Evolutionary conservation across 169 alveolate genomes (phyloP), one percentile per base, ranked within the genome.

Genomic region (Ichthyophthirius multifiliis): DNA sequence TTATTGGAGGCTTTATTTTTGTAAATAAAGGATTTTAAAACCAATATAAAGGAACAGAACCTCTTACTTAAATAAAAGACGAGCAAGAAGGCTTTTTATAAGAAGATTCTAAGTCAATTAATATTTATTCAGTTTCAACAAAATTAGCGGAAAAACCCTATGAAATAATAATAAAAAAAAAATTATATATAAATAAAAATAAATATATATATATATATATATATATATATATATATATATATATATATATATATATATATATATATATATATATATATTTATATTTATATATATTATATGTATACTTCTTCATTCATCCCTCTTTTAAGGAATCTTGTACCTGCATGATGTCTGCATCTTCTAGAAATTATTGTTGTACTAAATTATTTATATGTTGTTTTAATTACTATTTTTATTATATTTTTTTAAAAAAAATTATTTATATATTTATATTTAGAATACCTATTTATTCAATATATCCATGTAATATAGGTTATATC

Each of bases 11-110:
- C 27, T 91, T 89, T 18, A 94, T 92, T n/a, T 84, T 83, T 41
- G 89, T 67, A 27, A 93, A 82, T 16, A 89, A 90, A 46, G 94
- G 96, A 32, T 92, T 94, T 87, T 94, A 87, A 75, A 91, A 84
- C 96, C 97, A 94, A 82, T 86, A 94, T 4, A 94, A 82, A 6
- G 97, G 97, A 31, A 92, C 92, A 20, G 95, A 89, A 13, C 97
- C 97, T 80, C 97, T 84, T 4, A 91, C 83, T 77, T 92, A 86
- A 4, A 92, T 92, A 65, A 82, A 94, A 30, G 96, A 87, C n/a
- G 94, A 83, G 27, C 91, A 83, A 20, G 88, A 73, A n/a, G 96
- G 96, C n/a, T 88, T 79, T 47, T 89, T 85, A 34, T 84, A 76
- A 9, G 95, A 82, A 12, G 82, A 84, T 34, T 82, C 82, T 45